phyloP scores from a whole-genome alignment of 257 asterid genomes.

The Solanum tarijense region DNA sequence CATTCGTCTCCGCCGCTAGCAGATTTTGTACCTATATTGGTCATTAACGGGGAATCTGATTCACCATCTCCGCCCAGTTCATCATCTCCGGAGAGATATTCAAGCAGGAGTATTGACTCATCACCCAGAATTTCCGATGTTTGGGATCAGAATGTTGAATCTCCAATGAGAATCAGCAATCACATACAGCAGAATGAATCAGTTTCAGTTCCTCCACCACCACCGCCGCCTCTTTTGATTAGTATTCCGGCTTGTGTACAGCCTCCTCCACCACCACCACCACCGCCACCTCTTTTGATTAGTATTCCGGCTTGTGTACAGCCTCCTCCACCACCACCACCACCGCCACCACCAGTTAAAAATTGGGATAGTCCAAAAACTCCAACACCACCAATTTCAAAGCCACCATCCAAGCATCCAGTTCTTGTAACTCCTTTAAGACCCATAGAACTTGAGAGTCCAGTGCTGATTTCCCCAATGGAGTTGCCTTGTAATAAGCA shows the following conservation, averaged over 20 bases:
- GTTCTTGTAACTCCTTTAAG: slow-evolving; percentile 29
- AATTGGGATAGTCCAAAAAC: slow-evolving; percentile 58
- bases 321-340: slow-evolving; percentile 36
- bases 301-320: slow-evolving; percentile 1
- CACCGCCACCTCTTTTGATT: slow-evolving; percentile 24
- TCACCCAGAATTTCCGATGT: slow-evolving; percentile 43
- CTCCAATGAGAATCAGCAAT: slow-evolving; percentile 8
- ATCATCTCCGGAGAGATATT: slow-evolving; percentile 51
- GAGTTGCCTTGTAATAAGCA: slow-evolving; percentile 39
- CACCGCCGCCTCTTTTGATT: slow-evolving; percentile 20
- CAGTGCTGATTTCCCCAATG: slow-evolving; percentile 39
- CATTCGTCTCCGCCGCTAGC: slow-evolving; percentile 13
- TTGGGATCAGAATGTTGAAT: slow-evolving; percentile 24
- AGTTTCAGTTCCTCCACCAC: slow-evolving; percentile 17
- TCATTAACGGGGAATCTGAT: slow-evolving; percentile 16
- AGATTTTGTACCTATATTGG: neutral
- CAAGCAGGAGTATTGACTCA: slow-evolving; percentile 47
- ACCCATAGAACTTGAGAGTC: slow-evolving; percentile 33
- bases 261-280: slow-evolving; percentile 51
- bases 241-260: slow-evolving; percentile 1
- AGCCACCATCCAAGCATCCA: slow-evolving; percentile 30
- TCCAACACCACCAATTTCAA: slow-evolving; percentile 39
- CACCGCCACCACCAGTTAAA: slow-evolving; percentile 33
- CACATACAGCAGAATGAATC: slow-evolving; percentile 6
- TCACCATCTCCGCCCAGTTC: slow-evolving; percentile 56